These are phyloP conservation scores for Coemansia sp. DNA, from an alignment of 192 early-diverging fungal genomes.

Conservation along the genomic window DNA sequence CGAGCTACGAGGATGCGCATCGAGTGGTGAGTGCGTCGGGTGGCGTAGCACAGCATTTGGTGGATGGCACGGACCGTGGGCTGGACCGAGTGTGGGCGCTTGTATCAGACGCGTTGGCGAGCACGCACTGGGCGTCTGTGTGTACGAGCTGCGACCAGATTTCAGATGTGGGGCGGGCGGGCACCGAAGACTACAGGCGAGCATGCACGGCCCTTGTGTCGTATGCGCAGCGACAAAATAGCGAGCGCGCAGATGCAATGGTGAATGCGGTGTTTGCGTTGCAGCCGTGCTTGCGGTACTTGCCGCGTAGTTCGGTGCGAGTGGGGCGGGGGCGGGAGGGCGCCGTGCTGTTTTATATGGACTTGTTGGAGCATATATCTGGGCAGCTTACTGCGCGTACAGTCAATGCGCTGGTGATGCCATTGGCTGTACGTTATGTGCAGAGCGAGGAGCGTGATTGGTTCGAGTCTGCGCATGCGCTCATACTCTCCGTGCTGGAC, in stretches of 20 bases:
- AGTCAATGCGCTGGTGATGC: slow-evolving; percentile 12
- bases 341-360: slow-evolving; percentile 36
- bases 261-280: slow-evolving; percentile 13
- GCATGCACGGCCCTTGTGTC: not conserved
- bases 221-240: not conserved
- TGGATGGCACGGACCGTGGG: not conserved
- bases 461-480: slow-evolving; percentile 46
- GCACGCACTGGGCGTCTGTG: slow-evolving; percentile 8
- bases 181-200: slow-evolving; percentile 12
- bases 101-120: slow-evolving; percentile 16
- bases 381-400: not conserved
- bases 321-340: not conserved
- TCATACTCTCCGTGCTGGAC: slow-evolving; percentile 28
- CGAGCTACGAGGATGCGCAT: not conserved
- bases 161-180: slow-evolving; percentile 5
- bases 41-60: slow-evolving; percentile 12
- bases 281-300: slow-evolving; percentile 21
- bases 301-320: not conserved
- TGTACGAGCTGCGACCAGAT: too few relatives aligned
- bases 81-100: slow-evolving; percentile 11
- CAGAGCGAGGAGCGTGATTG: slow-evolving; percentile 3
- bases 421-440: slow-evolving; percentile 24
- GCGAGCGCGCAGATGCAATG: not conserved
- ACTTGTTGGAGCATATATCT: slow-evolving; percentile 37
- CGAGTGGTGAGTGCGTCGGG: slow-evolving; percentile 8